Conservation (phyloP, 352 stramenopile species). For the Aphanomyces euteiches region DNA sequence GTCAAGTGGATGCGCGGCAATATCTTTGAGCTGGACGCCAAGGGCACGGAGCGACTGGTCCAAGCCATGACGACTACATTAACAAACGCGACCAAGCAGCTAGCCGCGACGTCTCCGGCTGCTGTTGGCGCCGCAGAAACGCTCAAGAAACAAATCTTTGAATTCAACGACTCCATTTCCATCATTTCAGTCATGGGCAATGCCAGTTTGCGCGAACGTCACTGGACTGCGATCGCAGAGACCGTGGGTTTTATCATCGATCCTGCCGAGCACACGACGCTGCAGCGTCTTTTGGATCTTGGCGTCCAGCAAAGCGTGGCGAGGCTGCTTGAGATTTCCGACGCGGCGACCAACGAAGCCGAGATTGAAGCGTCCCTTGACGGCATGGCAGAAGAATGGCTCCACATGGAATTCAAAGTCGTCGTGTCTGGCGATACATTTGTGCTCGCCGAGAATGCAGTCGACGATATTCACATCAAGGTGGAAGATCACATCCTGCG, state of each 20-base stretch:
- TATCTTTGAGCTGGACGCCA: constrained; percentile 59
- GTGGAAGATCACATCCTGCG: constrained; percentile 89
- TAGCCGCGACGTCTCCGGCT: constrained; percentile 51
- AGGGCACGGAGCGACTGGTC: constrained; percentile 37
- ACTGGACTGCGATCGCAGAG: constrained; percentile 53
- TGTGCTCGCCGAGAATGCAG: constrained; percentile 38
- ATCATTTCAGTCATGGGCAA: constrained; percentile 67
- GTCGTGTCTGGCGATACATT: constrained; percentile 30
- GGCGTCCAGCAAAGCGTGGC: constrained; percentile 52
- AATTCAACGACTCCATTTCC: constrained; percentile 64
- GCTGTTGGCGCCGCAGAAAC: constrained; percentile 64
- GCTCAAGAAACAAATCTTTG: constrained; percentile 72
- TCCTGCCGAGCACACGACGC: constrained; percentile 49
- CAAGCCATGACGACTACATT: constrained; percentile 58
- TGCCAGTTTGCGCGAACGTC: constrained; percentile 56
- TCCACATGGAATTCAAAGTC: constrained; percentile 43
- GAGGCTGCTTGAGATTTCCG: constrained; percentile 56
- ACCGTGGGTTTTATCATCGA: constrained; percentile 49
- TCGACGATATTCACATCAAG: constrained; percentile 47
- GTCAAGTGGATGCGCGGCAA: constrained; percentile 58
- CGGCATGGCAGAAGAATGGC: constrained; percentile 53
- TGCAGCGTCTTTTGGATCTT: constrained; percentile 70
- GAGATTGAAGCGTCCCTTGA: constrained; percentile 51
- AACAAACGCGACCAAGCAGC: constrained; percentile 49
- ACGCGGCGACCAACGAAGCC: constrained; percentile 61